phyloP scores from a whole-genome alignment of 768 basidiomycete genomes.

The Psilocybe tampanensis region DNA sequence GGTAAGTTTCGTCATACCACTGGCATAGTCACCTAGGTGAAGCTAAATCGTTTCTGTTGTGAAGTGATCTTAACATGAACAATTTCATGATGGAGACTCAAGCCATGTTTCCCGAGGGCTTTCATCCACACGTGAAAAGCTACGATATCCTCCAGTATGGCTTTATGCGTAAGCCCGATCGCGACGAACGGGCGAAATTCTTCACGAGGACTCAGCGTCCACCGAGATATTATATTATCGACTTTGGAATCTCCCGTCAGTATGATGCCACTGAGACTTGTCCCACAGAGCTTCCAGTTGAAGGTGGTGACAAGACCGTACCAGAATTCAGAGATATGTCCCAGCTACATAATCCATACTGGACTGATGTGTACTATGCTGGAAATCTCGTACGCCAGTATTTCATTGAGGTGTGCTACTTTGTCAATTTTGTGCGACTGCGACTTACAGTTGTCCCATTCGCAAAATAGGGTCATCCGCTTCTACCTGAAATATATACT shows the following conservation, averaged over 20 bases:
- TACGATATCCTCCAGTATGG: no score
- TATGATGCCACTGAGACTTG: neutral
- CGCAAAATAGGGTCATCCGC: no score
- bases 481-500: no score
- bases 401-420: neutral
- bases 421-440: no score
- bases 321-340: neutral
- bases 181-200: neutral
- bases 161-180: neutral
- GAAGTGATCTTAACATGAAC: no score
- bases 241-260: slow-evolving; percentile 10
- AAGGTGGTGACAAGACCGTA: neutral
- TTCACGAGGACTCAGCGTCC: slow-evolving; percentile 12
- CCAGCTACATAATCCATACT: slow-evolving; percentile 3
- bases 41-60: no score
- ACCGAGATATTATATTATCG: slow-evolving; percentile 16
- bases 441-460: no score
- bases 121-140: slow-evolving; percentile 1
- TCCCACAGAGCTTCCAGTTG: neutral
- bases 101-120: neutral
- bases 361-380: neutral
- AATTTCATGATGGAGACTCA: no score
- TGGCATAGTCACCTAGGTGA: no score
- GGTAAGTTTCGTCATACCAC: no score
- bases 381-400: neutral